phyloP scores from a whole-genome alignment of 1,139 yeast genomes.

The Arxiozyma bovina region DNA sequence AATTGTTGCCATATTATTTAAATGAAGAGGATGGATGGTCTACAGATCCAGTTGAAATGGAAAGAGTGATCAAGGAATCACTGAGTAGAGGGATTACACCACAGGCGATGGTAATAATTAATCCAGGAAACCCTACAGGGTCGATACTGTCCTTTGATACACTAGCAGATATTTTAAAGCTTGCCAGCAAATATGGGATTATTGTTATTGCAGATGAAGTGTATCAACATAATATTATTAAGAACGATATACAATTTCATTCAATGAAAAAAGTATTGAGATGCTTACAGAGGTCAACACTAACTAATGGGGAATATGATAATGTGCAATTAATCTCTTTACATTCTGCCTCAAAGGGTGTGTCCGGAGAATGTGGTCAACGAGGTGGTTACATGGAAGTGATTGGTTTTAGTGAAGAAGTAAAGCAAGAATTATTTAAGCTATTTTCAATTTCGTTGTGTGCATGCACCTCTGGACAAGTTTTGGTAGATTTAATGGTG shows the following conservation, averaged over 20 bases:
- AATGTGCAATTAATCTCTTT: slow-evolving; percentile 81
- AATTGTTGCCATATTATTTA: slow-evolving; percentile 74
- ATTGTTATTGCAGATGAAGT: slow-evolving; percentile 95
- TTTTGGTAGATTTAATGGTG: slow-evolving; percentile 81
- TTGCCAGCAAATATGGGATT: slow-evolving; percentile 76
- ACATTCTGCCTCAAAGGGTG: slow-evolving; percentile 94
- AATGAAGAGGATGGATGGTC: slow-evolving; percentile 80
- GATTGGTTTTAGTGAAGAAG: slow-evolving; percentile 64
- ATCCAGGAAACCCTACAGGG: slow-evolving; percentile 98
- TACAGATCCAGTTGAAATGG: slow-evolving; percentile 60
- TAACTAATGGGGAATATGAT: slow-evolving; percentile 41
- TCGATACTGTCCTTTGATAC: slow-evolving; percentile 57
- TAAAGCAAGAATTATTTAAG: slow-evolving; percentile 63
- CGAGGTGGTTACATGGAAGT: slow-evolving; percentile 98
- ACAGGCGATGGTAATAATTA: slow-evolving; percentile 69
- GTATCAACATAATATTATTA: slow-evolving; percentile 81
- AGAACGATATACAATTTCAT: slow-evolving; percentile 43
- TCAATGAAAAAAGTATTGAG: slow-evolving; percentile 62
- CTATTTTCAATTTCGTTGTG: slow-evolving; percentile 84
- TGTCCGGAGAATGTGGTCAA: slow-evolving; percentile 93
- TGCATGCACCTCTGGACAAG: slow-evolving; percentile 91
- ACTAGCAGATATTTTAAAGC: slow-evolving; percentile 58
- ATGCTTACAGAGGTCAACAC: slow-evolving; percentile 42
- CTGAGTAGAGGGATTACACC: slow-evolving; percentile 50
- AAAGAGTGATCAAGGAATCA: slow-evolving; percentile 44